Evolutionary conservation across 345 rosid genomes (phyloP), one percentile per base, ranked within the genome.

Genomic region (Pugionium dolabratum): DNA sequence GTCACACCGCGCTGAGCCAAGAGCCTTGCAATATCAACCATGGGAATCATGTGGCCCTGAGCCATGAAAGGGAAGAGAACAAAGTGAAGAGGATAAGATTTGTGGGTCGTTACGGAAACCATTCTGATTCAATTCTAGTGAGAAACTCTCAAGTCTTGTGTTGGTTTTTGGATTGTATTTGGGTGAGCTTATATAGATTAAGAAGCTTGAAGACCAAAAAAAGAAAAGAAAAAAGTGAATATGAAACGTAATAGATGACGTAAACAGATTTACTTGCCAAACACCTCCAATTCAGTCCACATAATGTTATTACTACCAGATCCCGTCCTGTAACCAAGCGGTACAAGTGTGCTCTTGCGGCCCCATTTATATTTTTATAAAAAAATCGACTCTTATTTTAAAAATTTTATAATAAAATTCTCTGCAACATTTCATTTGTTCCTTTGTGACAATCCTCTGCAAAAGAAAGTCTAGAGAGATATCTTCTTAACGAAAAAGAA

Each of bases 1-100:
- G 8, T 29, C 3, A 42, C 72, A 29, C 80, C 80, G 0, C 58
- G 82, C 11, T 48, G 69, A 36, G 84, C 82, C 29, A 84, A 37
- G 6, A 78, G 31, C 57, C 66, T 74, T 27, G 76, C 88, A 6
- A 84, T 71, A 69, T 81, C 81, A 2, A 74, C 26, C 78, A 83
- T 69, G 8, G 89, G 87, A 36, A 83, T 82, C 64, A 59, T 59
- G 50, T 59, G 18, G 18, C 18, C 18, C 18, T 18, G 18, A 18
- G 18, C 54, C 47, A 51, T 66, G 59, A 51, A 64, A n/a, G 59
- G 58, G 40, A 52, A 64, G 26, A 64, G 59, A 52, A 64, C 69
- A 64, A 64, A 31, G 42, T 62, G 67, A 48, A 48, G 67, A 62
- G 55, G 28, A 62, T 7, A n/a, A 48, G 44, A 48, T 6, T 48